A percentile compares a stretch with the other conserved stretches of the same genome.
phyloP scores from a whole-genome alignment of 495 filamentous ascomycete genomes.

The Penicillium canariense region DNA sequence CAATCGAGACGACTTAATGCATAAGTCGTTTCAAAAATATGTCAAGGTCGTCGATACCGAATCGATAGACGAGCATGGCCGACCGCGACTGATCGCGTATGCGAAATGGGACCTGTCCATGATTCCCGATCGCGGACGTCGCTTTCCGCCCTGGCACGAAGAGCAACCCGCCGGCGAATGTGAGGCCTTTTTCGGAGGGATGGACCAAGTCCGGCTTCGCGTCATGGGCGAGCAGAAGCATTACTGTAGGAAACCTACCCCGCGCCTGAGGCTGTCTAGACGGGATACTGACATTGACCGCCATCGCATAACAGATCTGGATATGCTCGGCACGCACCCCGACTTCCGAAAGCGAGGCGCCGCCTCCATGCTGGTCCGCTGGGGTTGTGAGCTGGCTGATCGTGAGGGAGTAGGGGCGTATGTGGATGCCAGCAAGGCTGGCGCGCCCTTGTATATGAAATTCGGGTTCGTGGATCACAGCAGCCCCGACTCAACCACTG shows the following conservation, averaged over 20 bases:
- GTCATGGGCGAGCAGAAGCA: conserved; percentile 29
- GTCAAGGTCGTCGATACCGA: conserved; percentile 28
- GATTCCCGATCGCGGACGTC: conserved; percentile 24
- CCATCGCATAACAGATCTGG: conserved; percentile 33
- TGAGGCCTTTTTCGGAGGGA: conserved; percentile 14
- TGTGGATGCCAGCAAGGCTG: conserved; percentile 33
- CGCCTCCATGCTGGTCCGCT: conserved; percentile 46
- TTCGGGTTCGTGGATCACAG: conserved; percentile 34
- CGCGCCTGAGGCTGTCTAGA: background rate
- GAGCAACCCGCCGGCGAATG: conserved; percentile 17
- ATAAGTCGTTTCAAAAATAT: conserved; percentile 27
- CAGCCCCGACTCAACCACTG: conserved; percentile 5
- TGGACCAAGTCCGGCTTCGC: conserved; percentile 19
- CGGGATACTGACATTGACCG: too few relatives aligned
- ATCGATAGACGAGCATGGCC: conserved; percentile 11
- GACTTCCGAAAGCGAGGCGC: conserved; percentile 49
- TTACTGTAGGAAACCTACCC: conserved; percentile 15
- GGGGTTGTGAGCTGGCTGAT: conserved; percentile 48
- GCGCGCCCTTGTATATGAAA: conserved; percentile 27
- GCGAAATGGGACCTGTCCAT: conserved; percentile 29
- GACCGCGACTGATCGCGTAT: conserved; percentile 23
- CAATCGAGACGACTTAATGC: conserved; percentile 18
- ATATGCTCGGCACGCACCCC: conserved; percentile 50
- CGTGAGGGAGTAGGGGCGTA: conserved; percentile 28
- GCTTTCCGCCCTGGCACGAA: conserved; percentile 27